Conservation (phyloP, 139 green algal genomes). For the Bryopsis sp. region DNA sequence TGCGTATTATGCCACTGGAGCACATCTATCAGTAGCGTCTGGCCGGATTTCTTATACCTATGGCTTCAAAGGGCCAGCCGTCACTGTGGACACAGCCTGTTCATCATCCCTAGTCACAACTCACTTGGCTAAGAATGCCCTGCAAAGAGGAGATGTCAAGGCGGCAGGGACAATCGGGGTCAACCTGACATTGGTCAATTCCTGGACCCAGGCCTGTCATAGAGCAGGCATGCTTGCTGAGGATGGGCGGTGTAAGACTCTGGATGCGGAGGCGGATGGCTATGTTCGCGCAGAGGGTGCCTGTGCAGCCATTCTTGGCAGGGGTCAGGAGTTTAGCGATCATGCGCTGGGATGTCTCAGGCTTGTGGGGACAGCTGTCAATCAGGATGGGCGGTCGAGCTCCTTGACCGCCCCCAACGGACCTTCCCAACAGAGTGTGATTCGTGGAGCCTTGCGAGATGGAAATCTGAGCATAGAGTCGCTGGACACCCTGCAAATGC, state of each 20-base stretch:
- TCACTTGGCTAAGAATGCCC: constrained; percentile 36
- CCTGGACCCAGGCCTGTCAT: constrained; percentile 41
- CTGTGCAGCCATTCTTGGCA: constrained; percentile 22
- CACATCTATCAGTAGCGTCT: constrained; percentile 36
- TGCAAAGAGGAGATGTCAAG: constrained; percentile 17
- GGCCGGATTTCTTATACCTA: constrained; percentile 67
- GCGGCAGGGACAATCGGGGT: constrained; percentile 35
- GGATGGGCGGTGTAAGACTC: constrained; percentile 76
- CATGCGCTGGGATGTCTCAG: constrained; percentile 8
- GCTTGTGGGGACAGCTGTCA: constrained; percentile 38
- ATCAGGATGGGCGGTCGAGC: constrained; percentile 75
- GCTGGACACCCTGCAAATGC: constrained; percentile 43
- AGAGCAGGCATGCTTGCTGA: constrained; percentile 61
- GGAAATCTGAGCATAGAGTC: constrained; percentile 21
- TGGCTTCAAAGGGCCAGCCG: constrained; percentile 49
- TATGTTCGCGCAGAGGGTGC: constrained; percentile 69
- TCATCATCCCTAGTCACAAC: constrained; percentile 58
- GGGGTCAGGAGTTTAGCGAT: background rate
- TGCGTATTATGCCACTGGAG: constrained; percentile 10
- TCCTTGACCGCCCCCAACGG: constrained; percentile 80
- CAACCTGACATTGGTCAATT: constrained; percentile 47
- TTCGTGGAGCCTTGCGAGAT: constrained; percentile 39
- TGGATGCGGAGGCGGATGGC: constrained; percentile 72
- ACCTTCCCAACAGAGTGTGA: constrained; percentile 67
- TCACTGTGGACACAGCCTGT: constrained; percentile 78